Evolutionary conservation across 75 land plant species (phyloP).

Genomic region (Isoetes taiwanensis): DNA sequence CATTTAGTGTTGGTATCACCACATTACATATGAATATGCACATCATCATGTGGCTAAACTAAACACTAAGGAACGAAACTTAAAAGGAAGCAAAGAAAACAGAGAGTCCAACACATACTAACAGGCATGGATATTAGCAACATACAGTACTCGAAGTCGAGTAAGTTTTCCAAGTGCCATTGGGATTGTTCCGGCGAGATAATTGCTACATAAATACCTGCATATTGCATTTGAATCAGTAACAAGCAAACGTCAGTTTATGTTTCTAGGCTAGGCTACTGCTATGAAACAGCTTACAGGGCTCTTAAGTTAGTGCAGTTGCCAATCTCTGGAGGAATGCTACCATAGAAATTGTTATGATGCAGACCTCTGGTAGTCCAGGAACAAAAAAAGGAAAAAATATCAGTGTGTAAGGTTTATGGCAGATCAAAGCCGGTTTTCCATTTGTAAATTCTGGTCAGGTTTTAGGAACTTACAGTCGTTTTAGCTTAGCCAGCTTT

Average conservation of each 20-base stretch:
- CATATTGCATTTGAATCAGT: not conserved
- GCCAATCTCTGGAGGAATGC: slow-evolving; percentile 59
- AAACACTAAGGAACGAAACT: no score
- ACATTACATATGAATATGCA: no score
- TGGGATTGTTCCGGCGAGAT: slow-evolving; percentile 15
- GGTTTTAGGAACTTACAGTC: slow-evolving; percentile 43
- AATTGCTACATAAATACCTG: slow-evolving; percentile 17
- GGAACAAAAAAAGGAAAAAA: not conserved
- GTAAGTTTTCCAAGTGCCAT: slow-evolving; percentile 14
- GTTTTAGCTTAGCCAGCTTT: slow-evolving; percentile 45
- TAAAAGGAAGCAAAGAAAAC: no score
- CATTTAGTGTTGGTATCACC: no score
- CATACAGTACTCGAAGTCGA: slow-evolving; percentile 6
- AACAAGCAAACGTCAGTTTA: not conserved
- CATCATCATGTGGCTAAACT: no score
- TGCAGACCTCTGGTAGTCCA: slow-evolving; percentile 45
- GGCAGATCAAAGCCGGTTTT: not conserved
- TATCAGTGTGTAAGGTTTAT: not conserved
- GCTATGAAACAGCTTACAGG: slow-evolving; percentile 36
- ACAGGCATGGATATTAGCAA: not conserved
- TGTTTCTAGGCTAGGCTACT: not conserved
- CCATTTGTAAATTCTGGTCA: not conserved
- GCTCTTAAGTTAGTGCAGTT: slow-evolving; percentile 58
- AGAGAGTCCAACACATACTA: no score
- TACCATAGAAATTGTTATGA: slow-evolving; percentile 68